phyloP scores from a whole-genome alignment of 208 protist genomes.

The Crithidia bombi region DNA sequence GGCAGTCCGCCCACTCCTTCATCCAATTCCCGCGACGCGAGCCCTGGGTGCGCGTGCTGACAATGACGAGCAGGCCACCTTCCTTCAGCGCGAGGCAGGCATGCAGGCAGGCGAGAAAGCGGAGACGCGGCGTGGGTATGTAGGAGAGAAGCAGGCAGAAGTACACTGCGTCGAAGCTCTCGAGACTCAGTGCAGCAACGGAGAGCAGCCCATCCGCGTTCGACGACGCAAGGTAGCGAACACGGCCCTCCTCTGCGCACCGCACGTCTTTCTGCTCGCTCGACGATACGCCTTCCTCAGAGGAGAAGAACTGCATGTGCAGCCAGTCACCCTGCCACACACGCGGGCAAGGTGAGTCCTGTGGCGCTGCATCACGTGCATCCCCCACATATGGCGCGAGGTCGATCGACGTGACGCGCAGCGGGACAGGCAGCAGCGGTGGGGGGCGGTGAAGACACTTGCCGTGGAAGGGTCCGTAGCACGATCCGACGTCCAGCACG shows the following conservation, averaged over 20 bases:
- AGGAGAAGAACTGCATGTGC: constrained; percentile 46
- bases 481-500: constrained; percentile 82
- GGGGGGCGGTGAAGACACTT: constrained; percentile 30
- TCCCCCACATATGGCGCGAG: constrained; percentile 53
- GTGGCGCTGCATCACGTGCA: neutral
- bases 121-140: constrained; percentile 74
- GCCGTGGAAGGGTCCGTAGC: constrained; percentile 81
- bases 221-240: neutral
- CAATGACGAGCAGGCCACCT: constrained; percentile 76
- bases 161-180: constrained; percentile 70
- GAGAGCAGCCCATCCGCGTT: neutral
- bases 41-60: constrained; percentile 87
- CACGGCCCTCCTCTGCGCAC: constrained; percentile 1
- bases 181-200: constrained; percentile 25
- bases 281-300: neutral
- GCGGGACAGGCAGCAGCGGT: constrained; percentile 39
- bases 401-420: constrained; percentile 70
- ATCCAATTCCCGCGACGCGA: constrained; percentile 61
- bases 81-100: constrained; percentile 75
- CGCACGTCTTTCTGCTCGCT: neutral
- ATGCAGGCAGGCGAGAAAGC: constrained; percentile 77
- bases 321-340: constrained; percentile 74
- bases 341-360: neutral
- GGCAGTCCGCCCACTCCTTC: constrained; percentile 63
- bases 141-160: constrained; percentile 90